Conservation (phyloP, 169 alveolate genomes). For the Amoebophrya sp. region DNA sequence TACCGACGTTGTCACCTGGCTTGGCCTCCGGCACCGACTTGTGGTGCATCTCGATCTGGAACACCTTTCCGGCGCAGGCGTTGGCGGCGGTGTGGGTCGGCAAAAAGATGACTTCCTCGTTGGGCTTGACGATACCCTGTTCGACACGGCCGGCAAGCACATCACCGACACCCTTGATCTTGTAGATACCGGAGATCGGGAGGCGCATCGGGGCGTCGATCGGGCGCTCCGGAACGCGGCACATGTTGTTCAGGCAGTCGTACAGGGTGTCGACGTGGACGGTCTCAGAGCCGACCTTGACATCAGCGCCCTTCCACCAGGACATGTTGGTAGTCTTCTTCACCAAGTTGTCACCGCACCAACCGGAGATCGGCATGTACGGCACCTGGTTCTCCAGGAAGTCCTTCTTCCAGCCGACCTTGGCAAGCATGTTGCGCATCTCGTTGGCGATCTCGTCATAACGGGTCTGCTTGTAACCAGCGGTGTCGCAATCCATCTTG, state of each 20-base stretch:
- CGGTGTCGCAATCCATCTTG: constrained; percentile 91
- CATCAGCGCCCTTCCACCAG: constrained; percentile 89
- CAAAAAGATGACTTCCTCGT: constrained; percentile 75
- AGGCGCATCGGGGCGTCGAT: constrained; percentile 26
- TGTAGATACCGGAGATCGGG: constrained; percentile 62
- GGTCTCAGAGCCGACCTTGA: constrained; percentile 28
- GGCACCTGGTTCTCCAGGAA: constrained; percentile 67
- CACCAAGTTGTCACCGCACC: constrained; percentile 93
- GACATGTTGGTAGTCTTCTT: constrained; percentile 89
- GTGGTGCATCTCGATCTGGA: constrained; percentile 97
- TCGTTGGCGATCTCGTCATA: constrained; percentile 91
- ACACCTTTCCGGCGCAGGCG: constrained; percentile 55
- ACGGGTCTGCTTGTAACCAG: constrained; percentile 81
- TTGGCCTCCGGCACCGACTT: constrained; percentile 87
- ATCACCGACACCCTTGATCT: constrained; percentile 98
- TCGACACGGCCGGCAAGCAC: constrained; percentile 99
- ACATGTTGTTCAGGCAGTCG: constrained; percentile 31
- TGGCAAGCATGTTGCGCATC: constrained; percentile 84
- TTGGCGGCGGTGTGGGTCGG: constrained; percentile 70
- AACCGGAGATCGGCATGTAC: constrained; percentile 96
- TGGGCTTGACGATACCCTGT: constrained; percentile 91
- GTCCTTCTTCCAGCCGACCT: constrained; percentile 86
- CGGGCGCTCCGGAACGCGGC: constrained; percentile 37
- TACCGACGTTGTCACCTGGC: constrained; percentile 98
- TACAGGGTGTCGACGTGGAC: constrained; percentile 30